phyloP scores from a whole-genome alignment of 768 basidiomycete species.

The Mycena capillaripes region DNA sequence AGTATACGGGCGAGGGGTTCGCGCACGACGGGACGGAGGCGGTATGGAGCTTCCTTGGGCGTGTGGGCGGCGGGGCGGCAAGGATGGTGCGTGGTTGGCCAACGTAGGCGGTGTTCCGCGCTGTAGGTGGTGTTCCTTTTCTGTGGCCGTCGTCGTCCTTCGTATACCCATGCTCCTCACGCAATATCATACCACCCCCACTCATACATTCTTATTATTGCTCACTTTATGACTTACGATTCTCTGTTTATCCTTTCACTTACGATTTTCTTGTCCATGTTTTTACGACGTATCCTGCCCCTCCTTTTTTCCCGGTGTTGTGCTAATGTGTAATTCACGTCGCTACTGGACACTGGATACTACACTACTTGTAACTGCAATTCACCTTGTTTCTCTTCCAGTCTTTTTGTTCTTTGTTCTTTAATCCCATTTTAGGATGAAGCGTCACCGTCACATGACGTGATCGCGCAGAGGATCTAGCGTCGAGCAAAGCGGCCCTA shows the following conservation, averaged over 20 bases:
- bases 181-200: slow-evolving; percentile 20
- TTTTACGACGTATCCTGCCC: neutral
- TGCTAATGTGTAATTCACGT: neutral
- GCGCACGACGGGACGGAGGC: slow-evolving; percentile 64
- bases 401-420: no score
- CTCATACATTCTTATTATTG: slow-evolving; percentile 14
- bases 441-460: no score
- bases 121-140: neutral
- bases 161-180: slow-evolving; percentile 17
- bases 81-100: slow-evolving; percentile 85
- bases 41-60: slow-evolving; percentile 79
- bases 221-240: slow-evolving; percentile 24
- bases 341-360: neutral
- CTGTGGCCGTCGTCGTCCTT: neutral
- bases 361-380: neutral
- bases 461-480: no score
- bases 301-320: neutral
- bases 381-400: no score
- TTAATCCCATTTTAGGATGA: no score
- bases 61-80: slow-evolving; percentile 82
- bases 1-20: slow-evolving; percentile 55
- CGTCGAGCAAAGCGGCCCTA: neutral
- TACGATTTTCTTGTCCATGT: neutral
- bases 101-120: slow-evolving; percentile 56
- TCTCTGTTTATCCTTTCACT: neutral